Percentiles rank a stretch among this genome's conserved stretches.
phyloP scores from a whole-genome alignment of 257 asterid species.

The Nicotiana noctiflora region DNA sequence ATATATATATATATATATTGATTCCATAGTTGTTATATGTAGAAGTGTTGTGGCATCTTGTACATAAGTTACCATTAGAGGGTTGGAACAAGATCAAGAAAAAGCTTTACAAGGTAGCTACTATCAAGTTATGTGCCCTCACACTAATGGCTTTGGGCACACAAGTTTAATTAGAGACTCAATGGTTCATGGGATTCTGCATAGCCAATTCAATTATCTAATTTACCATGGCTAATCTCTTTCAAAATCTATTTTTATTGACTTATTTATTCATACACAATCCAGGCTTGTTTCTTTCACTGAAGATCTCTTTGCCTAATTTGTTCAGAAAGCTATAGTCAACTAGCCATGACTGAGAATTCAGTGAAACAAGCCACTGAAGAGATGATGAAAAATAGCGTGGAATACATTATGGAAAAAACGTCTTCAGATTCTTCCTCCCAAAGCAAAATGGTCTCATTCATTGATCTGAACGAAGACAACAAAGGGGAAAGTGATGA shows the following conservation, averaged over 20 bases:
- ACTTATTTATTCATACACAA: background rate
- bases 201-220: background rate
- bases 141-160: conserved; percentile 35
- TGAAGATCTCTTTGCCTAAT: background rate
- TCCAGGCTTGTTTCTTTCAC: background rate
- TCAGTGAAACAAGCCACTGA: background rate
- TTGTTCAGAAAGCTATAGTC: background rate
- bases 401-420: conserved; percentile 13
- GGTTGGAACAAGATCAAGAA: background rate
- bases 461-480: conserved; percentile 65
- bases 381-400: background rate
- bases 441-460: conserved; percentile 25
- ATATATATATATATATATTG: too few species aligned
- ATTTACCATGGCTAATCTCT: background rate
- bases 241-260: background rate
- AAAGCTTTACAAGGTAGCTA: background rate
- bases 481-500: conserved; percentile 7
- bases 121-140: background rate
- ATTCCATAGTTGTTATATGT: background rate
- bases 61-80: background rate
- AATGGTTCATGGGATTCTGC: conserved; percentile 60
- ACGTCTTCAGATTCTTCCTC: conserved; percentile 29
- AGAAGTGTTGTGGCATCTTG: background rate
- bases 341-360: conserved; percentile 23
- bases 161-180: conserved; percentile 60